Base-by-base conservation (phyloP, 139 green algal genomes). In the Diplosphaera chodatii region DNA sequence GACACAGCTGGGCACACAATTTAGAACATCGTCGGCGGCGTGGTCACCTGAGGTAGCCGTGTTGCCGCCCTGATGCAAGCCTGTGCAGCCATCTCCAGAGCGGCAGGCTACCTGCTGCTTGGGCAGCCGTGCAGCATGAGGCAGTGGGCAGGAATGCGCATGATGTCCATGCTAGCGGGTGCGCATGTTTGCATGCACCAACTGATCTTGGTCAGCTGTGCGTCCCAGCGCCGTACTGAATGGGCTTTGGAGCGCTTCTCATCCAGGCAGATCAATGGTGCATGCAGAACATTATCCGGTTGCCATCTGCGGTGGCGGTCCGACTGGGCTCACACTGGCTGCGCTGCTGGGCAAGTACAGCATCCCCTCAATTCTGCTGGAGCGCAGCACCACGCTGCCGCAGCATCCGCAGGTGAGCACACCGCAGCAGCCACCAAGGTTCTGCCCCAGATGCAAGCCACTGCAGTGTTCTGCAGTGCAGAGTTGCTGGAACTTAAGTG, bases 281-380 rank as follows among this genome's bases (percentile, higher is more conserved):
- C n/a, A n/a, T 71, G 68, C n/a, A 82, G 56, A 76, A 32, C 32
- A 21, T 22, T 79, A 55, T 63, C 80, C 84, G 25, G 90, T 97
- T 3, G 72, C 92, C 0, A 89, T 97, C 8, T 77, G 73, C 1
- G 92, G 92, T 0, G 92, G 78, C 10, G 92, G 92, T 25, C 92
- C 92, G 20, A 89, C 82, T 10, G 92, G 92, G 8, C 75, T 96
- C 0, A 83, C 85, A 3, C 75, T 92, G 1, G 86, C 85, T 0
- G 41, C 83, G 23, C 73, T 94, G 64, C 78, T 97, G 18, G 81
- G 81, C 2, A 75, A 82, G 55, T 84, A 87, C 66, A 85, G 86
- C 0, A 66, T 94, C 15, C 75, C 48, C 0, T 75, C 71, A 20
- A 21, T 96, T 32, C 70, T 98, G 30, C 68, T 96, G 68, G 90